Evolutionary conservation across 179 eudicot genomes (phyloP), one percentile per base, ranked within the genome.

Genomic region (Amaranthus tricolor): DNA sequence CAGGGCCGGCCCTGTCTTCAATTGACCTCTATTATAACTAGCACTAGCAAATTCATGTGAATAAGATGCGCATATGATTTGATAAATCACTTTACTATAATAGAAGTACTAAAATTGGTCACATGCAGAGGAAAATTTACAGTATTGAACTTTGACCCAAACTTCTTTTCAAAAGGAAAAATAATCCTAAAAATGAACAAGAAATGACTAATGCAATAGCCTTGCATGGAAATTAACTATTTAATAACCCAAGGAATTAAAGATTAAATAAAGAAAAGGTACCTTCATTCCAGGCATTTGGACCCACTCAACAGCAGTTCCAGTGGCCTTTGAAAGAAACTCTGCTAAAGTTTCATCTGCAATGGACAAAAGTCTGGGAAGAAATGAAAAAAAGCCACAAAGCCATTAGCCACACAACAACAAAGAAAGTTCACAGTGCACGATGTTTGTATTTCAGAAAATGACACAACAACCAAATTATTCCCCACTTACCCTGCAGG

Each of bases 271-370:
- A 73, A 24, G 13, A 68, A 62, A 66, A 47, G 56, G 77, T 82
- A 93, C 98, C 98, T 93, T 93, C 98, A 93, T 93, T 86, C 98
- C 98, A 85, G 98, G 97, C 97, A 93, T 88, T 88, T 93, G 98
- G 93, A 93, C 95, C 98, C 98, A 93, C 95, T 93, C 98, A 72
- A 93, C 87, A 86, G 97, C 98, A 77, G 98, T 93, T 87, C 98
- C 98, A 91, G 98, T 93, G 62, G 98, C 98, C 97, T 93, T 93
- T 51, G 98, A 93, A 80, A 93, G 89, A 93, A 93, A 93, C 97
- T 91, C 98, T 87, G 98, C 84, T 91, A 93, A 93, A 88, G 98
- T 93, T 77, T 93, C 98, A 85, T 93, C 98, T 82, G 98, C 98
- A 85, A 93, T 89, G 88, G 98, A 89, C 95, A 93, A 84, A 85